Conservation (phyloP, 129 eudicot genomes). For the Centaurea solstitialis region DNA sequence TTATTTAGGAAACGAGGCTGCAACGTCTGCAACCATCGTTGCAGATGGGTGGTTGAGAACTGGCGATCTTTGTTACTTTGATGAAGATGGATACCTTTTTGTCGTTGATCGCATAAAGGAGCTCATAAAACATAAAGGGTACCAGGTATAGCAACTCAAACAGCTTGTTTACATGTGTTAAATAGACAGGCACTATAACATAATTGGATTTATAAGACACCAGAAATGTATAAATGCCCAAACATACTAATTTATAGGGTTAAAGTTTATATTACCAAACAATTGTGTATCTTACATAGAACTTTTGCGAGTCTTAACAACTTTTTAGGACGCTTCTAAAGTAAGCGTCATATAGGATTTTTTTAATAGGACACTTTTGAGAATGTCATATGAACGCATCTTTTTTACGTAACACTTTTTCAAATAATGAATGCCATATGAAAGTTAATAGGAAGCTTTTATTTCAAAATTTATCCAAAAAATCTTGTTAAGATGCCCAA, state of each 20-base stretch:
- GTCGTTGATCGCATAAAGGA: constrained; percentile 76
- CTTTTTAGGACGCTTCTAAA: background rate
- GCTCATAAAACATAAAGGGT: constrained; percentile 81
- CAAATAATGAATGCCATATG: background rate
- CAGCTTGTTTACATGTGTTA: background rate
- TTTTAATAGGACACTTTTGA: background rate
- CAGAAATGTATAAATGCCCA: background rate
- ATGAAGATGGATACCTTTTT: constrained; percentile 64
- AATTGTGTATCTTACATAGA: too few species aligned
- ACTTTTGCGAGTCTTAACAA: background rate
- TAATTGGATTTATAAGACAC: background rate
- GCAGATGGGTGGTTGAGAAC: constrained; percentile 75
- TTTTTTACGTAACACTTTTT: background rate
- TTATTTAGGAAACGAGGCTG: constrained; percentile 59
- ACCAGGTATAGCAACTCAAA: constrained; percentile 45
- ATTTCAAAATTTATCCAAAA: background rate
- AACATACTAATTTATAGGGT: background rate
- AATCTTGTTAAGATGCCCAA: background rate
- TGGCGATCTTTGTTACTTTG: constrained; percentile 78
- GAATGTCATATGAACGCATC: background rate
- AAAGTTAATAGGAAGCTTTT: background rate
- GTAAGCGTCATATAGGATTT: background rate
- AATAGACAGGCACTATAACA: background rate
- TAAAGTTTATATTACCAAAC: background rate
- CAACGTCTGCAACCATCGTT: constrained; percentile 53